These are phyloP conservation scores for Ceratobasidium sp. DNA, from an alignment of 1,284 basidiomycete species.

Conservation along the genomic window DNA sequence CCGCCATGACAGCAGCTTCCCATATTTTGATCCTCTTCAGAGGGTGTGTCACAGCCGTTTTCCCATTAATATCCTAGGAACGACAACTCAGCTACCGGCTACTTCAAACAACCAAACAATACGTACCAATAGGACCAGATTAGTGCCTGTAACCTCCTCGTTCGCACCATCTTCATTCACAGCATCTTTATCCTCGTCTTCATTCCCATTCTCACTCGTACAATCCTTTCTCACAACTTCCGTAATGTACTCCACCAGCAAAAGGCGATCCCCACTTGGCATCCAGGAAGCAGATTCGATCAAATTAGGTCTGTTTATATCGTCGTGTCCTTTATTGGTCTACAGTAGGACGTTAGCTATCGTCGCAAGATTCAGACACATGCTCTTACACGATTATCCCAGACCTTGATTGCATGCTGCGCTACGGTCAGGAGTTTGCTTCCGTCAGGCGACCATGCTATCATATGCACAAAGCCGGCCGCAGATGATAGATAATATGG, in stretches of 20 bases:
- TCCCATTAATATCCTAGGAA: conserved; percentile 60
- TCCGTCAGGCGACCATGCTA: conserved; percentile 61
- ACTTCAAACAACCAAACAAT: background rate
- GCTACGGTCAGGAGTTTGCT: conserved; percentile 34
- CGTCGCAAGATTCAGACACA: background rate
- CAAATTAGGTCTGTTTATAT: conserved; percentile 65
- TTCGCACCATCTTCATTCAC: too few species aligned
- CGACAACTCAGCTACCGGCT: background rate
- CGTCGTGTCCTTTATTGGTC: conserved; percentile 75
- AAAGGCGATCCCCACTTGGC: conserved; percentile 63
- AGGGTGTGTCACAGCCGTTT: conserved; percentile 55
- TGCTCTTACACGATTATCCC: conserved; percentile 64
- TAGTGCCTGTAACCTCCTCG: background rate
- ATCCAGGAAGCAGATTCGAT: conserved; percentile 77
- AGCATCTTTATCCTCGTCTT: too few species aligned
- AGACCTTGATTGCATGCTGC: conserved; percentile 70
- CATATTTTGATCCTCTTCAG: conserved; percentile 71
- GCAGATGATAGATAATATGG: conserved; percentile 63
- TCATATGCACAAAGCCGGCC: conserved; percentile 73
- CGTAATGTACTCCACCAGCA: conserved; percentile 35
- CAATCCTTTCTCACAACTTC: too few species aligned
- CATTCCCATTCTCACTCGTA: too few species aligned
- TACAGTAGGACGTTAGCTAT: conserved; percentile 46
- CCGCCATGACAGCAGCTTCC: conserved; percentile 75
- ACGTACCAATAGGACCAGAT: conserved; percentile 14